Conservation (phyloP, 192 early-diverging fungal genomes). For the Chytriomyces sp. region DNA sequence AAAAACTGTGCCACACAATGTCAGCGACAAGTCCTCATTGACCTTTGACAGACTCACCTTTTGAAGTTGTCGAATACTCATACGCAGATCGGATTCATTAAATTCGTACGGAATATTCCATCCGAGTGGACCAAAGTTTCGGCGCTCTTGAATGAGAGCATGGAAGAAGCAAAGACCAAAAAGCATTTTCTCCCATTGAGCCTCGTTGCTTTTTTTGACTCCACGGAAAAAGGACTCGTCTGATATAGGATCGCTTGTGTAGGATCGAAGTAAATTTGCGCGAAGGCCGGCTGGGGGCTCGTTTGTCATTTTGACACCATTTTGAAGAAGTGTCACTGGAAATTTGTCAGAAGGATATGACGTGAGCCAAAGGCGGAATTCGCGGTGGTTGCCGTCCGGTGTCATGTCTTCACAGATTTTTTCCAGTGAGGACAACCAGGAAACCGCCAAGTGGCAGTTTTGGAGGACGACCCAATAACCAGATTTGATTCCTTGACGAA, state of each 20-base stretch:
- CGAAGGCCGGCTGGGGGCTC: slow-evolving; percentile 61
- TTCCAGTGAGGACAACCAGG: slow-evolving; percentile 61
- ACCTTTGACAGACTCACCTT: slow-evolving; percentile 50
- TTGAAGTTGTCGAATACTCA: slow-evolving; percentile 60
- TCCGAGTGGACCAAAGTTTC: slow-evolving; percentile 67
- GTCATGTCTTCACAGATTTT: slow-evolving; percentile 66
- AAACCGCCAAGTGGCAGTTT: slow-evolving; percentile 65
- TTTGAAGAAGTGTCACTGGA: slow-evolving; percentile 62
- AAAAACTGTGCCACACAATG: slow-evolving; percentile 45
- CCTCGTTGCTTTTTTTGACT: slow-evolving; percentile 50
- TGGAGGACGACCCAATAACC: slow-evolving; percentile 64
- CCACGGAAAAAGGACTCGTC: slow-evolving; percentile 58
- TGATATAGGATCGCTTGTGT: slow-evolving; percentile 59
- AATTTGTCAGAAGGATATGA: slow-evolving; percentile 63
- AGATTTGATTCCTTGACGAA: slow-evolving; percentile 49
- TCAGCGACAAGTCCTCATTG: background rate
- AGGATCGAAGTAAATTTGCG: slow-evolving; percentile 56
- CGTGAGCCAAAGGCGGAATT: slow-evolving; percentile 65
- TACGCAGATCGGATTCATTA: slow-evolving; percentile 63
- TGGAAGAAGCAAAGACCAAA: slow-evolving; percentile 68
- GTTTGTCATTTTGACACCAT: slow-evolving; percentile 68
- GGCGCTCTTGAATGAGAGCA: slow-evolving; percentile 60
- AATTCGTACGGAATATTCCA: slow-evolving; percentile 72
- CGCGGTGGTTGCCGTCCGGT: slow-evolving; percentile 55
- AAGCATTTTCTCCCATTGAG: slow-evolving; percentile 56